Conservation (phyloP, 2,329 filamentous ascomycete species). For the Penicillium digitatum region DNA sequence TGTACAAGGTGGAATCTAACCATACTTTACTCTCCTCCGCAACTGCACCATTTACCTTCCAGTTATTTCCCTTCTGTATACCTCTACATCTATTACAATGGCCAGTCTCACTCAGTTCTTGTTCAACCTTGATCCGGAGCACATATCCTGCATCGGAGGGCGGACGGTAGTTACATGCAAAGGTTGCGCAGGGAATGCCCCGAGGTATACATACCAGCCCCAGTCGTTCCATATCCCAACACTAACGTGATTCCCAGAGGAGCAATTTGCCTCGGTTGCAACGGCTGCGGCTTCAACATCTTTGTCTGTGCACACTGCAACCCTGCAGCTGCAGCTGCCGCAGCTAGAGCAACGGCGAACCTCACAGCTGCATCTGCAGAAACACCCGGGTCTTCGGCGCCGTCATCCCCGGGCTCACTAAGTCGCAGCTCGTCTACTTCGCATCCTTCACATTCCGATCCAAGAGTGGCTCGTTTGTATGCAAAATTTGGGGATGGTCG, state of each 20-base stretch:
- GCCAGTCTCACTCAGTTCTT: constrained; percentile 14
- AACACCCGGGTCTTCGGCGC: constrained; percentile 21
- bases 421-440: constrained; percentile 30
- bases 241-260: constrained; percentile 16
- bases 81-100: constrained; percentile 16
- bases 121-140: constrained; percentile 30
- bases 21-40: neutral
- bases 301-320: constrained; percentile 32
- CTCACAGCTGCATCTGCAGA: constrained; percentile 17
- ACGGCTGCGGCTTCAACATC: constrained; percentile 32
- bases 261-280: constrained; percentile 27
- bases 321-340: constrained; percentile 20
- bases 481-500: constrained; percentile 15
- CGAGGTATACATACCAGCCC: constrained; percentile 25
- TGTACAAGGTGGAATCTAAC: neutral
- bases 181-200: constrained; percentile 37
- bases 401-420: constrained; percentile 23
- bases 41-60: neutral
- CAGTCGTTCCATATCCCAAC: neutral
- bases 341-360: constrained; percentile 11
- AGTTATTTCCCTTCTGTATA: neutral
- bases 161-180: constrained; percentile 34
- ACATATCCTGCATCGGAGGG: constrained; percentile 35
- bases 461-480: constrained; percentile 7
- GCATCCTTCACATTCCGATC: constrained; percentile 20